These are phyloP conservation scores for Apiospora malaysiana DNA, from an alignment of 2,329 filamentous ascomycete genomes.

Conservation along the genomic window DNA sequence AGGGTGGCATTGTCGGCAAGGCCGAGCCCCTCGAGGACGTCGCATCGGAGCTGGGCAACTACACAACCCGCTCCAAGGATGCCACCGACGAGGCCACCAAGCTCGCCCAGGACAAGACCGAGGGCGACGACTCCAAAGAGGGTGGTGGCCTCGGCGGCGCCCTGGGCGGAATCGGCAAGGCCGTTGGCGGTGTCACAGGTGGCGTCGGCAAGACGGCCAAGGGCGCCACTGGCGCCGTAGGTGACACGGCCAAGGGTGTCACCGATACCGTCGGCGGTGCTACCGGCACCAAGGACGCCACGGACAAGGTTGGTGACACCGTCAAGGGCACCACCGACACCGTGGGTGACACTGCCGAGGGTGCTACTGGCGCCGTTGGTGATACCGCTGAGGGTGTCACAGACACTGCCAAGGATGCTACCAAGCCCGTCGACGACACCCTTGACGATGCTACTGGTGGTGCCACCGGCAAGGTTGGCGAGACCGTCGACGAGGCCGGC, in stretches of 20 bases:
- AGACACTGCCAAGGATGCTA: constrained; percentile 29
- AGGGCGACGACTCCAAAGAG: constrained; percentile 18
- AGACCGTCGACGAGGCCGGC: constrained; percentile 26
- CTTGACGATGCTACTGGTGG: constrained; percentile 23
- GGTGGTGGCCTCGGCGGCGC: constrained; percentile 29
- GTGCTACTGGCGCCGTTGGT: constrained; percentile 24
- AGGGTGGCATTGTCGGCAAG: constrained; percentile 40
- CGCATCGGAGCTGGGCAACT: constrained; percentile 36
- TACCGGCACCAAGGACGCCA: constrained; percentile 31
- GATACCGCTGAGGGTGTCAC: constrained; percentile 26
- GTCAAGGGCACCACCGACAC: constrained; percentile 29
- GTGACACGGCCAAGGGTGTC: constrained; percentile 32
- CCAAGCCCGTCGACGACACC: constrained; percentile 27
- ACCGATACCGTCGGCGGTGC: constrained; percentile 34
- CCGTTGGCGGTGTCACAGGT: constrained; percentile 31
- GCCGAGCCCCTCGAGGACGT: constrained; percentile 42
- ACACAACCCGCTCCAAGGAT: constrained; percentile 37
- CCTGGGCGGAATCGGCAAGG: constrained; percentile 33
- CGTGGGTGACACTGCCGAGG: constrained; percentile 23
- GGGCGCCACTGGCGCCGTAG: constrained; percentile 30
- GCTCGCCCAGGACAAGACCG: constrained; percentile 22
- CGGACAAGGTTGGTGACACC: constrained; percentile 32
- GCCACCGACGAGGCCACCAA: constrained; percentile 17
- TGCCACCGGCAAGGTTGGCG: constrained; percentile 24
- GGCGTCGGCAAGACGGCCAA: constrained; percentile 33